Base-by-base conservation (phyloP, 2,329 filamentous ascomycete genomes). In the Colletotrichum endophyticum region DNA sequence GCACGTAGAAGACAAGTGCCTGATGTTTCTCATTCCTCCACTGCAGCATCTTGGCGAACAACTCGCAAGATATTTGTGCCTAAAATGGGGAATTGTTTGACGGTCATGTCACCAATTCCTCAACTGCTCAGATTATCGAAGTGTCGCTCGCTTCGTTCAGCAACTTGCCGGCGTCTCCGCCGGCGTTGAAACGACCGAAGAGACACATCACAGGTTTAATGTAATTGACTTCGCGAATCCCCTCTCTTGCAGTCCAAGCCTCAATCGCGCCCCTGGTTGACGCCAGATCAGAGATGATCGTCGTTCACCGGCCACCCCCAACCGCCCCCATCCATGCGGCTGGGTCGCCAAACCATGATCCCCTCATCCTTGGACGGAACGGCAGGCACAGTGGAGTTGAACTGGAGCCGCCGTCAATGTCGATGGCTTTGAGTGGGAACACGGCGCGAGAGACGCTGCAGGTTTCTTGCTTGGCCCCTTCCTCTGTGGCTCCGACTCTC, bases 271-370 rank as follows among this genome's bases (percentile, higher is more conserved):
- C 59, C 67, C 67, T 61, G 27, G 34, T 49, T 32, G 61, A 59
- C 49, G 34, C 73, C 70, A 76, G 63, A 68, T 69, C 44, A 62
- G 61, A 56, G 27, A 44, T 59, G 73, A 76, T 73, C 73, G 70
- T 69, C 73, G 27, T 61, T 73, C 57, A 25, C 30, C 63, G 70
- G 70, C 27, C 57, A 69, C 62, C 39, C 56, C 30, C 56, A 44
- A 67, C 19, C 30, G 64, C 70, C 57, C 63, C 66, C 25, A 36
- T 64, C 64, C 70, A 73, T 69, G 73, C 62, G 64, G n/a, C 56
- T 44, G 68, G 53, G 53, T 61, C 49, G 25, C 28, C 30, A 59
- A 70, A 63, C 30, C 63, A 32, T 57, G 36, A 22, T 66, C 32
- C 70, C 32, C 53, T 73, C 63, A 49, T 73, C 59, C 63, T 63